These are phyloP conservation scores for Plantago ovata DNA, from an alignment of 257 asterid genomes.

Conservation along the genomic window DNA sequence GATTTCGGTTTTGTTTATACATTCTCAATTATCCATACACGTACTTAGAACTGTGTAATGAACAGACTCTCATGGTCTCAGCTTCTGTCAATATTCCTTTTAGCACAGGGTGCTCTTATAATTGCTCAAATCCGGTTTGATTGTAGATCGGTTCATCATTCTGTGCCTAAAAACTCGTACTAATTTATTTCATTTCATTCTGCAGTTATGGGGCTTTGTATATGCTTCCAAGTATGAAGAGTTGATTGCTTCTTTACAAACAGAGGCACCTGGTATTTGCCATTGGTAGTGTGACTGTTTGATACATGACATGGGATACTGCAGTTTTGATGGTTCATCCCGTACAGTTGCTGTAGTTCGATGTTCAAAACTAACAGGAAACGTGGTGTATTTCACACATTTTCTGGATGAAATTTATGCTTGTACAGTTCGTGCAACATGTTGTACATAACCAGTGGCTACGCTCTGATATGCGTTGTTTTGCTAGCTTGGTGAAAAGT, in stretches of 20 bases:
- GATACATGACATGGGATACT: background rate
- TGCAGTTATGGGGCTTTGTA: constrained; percentile 90
- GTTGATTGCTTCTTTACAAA: constrained; percentile 50
- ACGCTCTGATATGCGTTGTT: background rate
- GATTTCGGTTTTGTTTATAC: too few species aligned
- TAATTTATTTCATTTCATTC: constrained; percentile 2
- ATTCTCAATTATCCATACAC: background rate
- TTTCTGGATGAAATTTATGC: background rate
- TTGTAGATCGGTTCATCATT: background rate
- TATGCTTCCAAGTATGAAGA: constrained; percentile 84
- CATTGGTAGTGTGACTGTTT: constrained; percentile 35
- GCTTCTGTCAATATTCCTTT: background rate
- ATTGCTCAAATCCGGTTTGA: background rate
- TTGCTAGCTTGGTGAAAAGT: too few species aligned
- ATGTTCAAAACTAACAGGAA: constrained; percentile 11
- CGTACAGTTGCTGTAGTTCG: background rate
- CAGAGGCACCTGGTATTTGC: constrained; percentile 78
- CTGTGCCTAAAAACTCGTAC: background rate
- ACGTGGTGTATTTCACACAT: constrained; percentile 10
- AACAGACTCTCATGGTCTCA: background rate
- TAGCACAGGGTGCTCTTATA: background rate
- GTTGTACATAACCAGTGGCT: constrained; percentile 9
- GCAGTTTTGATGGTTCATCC: background rate
- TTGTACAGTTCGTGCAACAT: background rate
- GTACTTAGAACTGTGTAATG: background rate